Percentiles rank a stretch among this genome's conserved stretches.
phyloP scores from a whole-genome alignment of 768 basidiomycete genomes.

The Galerina marginata region DNA sequence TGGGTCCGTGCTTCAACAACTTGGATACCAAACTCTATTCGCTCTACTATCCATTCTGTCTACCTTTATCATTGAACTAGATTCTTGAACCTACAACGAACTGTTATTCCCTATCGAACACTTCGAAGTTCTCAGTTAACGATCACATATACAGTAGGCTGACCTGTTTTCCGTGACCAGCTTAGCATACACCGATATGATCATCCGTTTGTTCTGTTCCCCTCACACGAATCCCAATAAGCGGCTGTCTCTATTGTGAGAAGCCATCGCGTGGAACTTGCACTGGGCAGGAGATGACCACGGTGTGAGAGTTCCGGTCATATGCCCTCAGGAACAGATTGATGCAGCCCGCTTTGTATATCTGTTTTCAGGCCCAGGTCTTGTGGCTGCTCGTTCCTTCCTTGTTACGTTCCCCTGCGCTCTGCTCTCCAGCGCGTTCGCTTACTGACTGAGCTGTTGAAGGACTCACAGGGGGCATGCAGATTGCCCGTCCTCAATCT shows the following conservation, averaged over 20 bases:
- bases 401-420: neutral
- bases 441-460: neutral
- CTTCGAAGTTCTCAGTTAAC: neutral
- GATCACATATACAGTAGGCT: neutral
- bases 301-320: neutral
- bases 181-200: neutral
- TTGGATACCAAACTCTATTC: constrained; percentile 24
- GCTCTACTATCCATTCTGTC: constrained; percentile 15
- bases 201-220: neutral
- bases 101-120: constrained; percentile 10
- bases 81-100: constrained; percentile 19
- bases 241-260: neutral
- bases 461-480: constrained; percentile 8
- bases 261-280: neutral
- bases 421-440: constrained; percentile 1
- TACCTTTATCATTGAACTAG: constrained; percentile 24
- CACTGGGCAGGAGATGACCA: neutral
- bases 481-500: constrained; percentile 1
- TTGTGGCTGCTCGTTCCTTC: neutral
- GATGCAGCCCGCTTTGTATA: neutral
- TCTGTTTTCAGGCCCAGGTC: neutral
- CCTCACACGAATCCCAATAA: neutral
- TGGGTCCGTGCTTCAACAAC: constrained; percentile 28
- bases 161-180: neutral
- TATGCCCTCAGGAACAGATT: neutral